Evolutionary conservation across 2,329 filamentous ascomycete genomes (phyloP).

Genomic region (Colletotrichum australisinense): DNA sequence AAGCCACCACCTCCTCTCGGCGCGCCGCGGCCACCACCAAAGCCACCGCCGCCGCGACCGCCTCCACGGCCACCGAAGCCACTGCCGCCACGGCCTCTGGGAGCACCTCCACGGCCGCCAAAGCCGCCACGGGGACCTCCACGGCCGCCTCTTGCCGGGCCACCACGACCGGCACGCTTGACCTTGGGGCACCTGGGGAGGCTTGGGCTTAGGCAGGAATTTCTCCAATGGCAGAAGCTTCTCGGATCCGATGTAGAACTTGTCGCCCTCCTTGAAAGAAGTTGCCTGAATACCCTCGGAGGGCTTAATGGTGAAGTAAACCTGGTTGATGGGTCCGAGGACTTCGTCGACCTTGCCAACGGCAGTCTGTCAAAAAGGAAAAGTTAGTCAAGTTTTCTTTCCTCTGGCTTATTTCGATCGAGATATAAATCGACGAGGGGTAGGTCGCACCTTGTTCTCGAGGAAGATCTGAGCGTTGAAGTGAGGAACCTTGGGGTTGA

Average conservation of each 20-base stretch:
- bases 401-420: neutral
- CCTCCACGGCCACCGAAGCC: conserved; percentile 39
- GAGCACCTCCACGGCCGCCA: conserved; percentile 38
- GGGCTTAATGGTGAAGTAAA: conserved; percentile 98
- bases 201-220: conserved; percentile 96
- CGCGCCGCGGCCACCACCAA: conserved; percentile 37
- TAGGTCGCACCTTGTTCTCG: conserved; percentile 84
- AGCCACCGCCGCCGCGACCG: conserved; percentile 14
- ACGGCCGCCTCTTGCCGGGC: conserved; percentile 55
- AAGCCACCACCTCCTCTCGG: conserved; percentile 38
- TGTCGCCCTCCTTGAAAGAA: conserved; percentile 96
- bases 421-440: neutral
- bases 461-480: conserved; percentile 99
- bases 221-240: conserved; percentile 95
- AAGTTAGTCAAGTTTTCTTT: neutral
- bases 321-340: conserved; percentile 95
- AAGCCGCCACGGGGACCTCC: conserved; percentile 48
- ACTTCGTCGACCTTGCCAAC: conserved; percentile 99
- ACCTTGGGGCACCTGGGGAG: conserved; percentile 71
- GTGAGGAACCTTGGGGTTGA: conserved; percentile 95
- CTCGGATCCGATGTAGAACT: conserved; percentile 95
- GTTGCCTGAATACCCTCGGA: conserved; percentile 94
- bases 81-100: conserved; percentile 44
- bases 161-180: conserved; percentile 67
- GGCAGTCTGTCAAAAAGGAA: conserved; percentile 66